Base-by-base conservation (phyloP, 768 basidiomycete genomes). In the Lentinula sp. region DNA sequence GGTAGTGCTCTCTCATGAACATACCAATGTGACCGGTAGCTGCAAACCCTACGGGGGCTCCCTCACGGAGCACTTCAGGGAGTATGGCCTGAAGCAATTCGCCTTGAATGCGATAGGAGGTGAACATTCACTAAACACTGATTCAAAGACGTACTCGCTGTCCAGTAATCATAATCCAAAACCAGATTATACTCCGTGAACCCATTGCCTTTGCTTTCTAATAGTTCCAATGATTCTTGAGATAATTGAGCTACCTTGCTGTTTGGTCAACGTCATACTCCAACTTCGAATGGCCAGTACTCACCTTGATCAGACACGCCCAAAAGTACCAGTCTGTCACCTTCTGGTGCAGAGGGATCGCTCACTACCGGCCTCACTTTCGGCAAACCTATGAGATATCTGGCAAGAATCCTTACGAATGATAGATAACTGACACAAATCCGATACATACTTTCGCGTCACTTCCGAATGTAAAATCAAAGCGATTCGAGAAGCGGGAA, bases 21-120 rank as follows among this genome's bases (percentile, higher is more conserved):
- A n/a, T 66, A 91, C 95, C 95, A 55, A 99, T 86, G 72, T 99
- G 97, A 0, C 96, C 96, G 0, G 86, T 91, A 57, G 84, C 81
- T 7, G 95, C 88, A 74, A 95, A 98, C 0, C 93, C 91, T 0
- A 85, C 84, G 0, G 97, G 97, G 0, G 91, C 85, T 16, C 87
- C 90, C 46, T 89, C 86, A 20, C 84, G 79, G 6, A 95, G 78
- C 33, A 87, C 81, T 64, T 90, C 82, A 0, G 96, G 97, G 8
- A 99, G 79, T 55, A 95, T 81, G 10, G 88, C 82, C 49, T 87
- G 82, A 16, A 99, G 75, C 36, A 98, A 87, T 50, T 98, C 92
- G 69, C 91, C 94, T 95, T 57, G 13, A 59, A n/a, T 13, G 39
- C 12, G n/a, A 35, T 53, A 45, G 56, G 59, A 23, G 36, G 15